A percentile compares a stretch with the other conserved stretches of the same genome.
Evolutionary conservation across 1,284 basidiomycete genomes (phyloP).

Genomic region (Microbotryum intermedium): DNA sequence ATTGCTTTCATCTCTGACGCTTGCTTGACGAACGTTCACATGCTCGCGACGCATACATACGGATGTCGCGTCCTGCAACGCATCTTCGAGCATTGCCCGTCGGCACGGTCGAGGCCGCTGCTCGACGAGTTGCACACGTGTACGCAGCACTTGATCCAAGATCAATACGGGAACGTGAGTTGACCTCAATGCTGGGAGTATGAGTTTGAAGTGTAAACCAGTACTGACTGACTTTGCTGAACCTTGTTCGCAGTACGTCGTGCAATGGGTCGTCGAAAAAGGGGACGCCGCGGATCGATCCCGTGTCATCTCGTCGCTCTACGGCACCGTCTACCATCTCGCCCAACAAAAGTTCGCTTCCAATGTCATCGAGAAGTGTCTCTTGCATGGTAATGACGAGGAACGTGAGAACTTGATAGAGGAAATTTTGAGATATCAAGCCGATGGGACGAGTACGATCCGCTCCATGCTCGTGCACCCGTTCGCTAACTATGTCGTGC

Average conservation of each 20-base stretch:
- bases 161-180: conserved; percentile 41
- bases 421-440: conserved; percentile 38
- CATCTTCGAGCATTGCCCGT: conserved; percentile 75
- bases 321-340: conserved; percentile 63
- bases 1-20: conserved; percentile 60
- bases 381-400: conserved; percentile 25
- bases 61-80: conserved; percentile 93
- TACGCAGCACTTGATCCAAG: conserved; percentile 33
- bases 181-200: background rate
- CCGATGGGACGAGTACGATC: conserved; percentile 29
- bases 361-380: conserved; percentile 73
- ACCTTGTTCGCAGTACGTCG: conserved; percentile 32
- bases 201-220: too few species aligned
- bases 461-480: conserved; percentile 26
- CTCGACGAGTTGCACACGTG: conserved; percentile 66
- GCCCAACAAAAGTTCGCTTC: conserved; percentile 86
- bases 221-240: too few species aligned
- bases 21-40: conserved; percentile 75
- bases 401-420: conserved; percentile 38
- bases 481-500: conserved; percentile 30
- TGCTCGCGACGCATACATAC: conserved; percentile 81
- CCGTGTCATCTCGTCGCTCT: conserved; percentile 61
- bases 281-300: conserved; percentile 62
- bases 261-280: conserved; percentile 79
- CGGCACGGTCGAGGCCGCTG: conserved; percentile 56